Evolutionary conservation across 495 filamentous ascomycete species (phyloP), one percentile per base, ranked within the genome.

Genomic region (Podospora pseudoanserina): DNA sequence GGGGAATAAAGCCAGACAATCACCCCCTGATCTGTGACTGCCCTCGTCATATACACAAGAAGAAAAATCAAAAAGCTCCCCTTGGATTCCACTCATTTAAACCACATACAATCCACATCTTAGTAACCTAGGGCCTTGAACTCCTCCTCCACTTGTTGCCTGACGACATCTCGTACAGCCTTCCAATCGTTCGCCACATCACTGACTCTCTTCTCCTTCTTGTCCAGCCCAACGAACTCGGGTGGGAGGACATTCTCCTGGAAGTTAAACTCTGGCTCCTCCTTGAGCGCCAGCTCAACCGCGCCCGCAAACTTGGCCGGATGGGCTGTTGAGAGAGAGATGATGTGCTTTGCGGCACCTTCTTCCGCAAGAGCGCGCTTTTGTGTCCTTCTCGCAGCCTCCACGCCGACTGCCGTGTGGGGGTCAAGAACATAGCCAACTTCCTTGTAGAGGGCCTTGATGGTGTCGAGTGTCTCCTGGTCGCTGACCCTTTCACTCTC

Each of bases 261-360:
- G 74, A 96, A 97, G 60, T 84, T 82, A 70, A 93, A 97, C 0
- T 83, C 86, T 6, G 80, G 70, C 76, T 90, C 83, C 23, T 83
- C 85, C 27, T 86, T 84, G 78, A 97, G 79, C 1, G 93, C 93
- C 49, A 88, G 71, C 66, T 90, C 86, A 4, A 98, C 93, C 0
- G 91, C 93, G 60, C 85, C 84, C 11, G 87, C 86, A 75, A 97
- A 97, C 78, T 98, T 98, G 55, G 94, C 94, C 3, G 94, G 94
- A 80, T 97, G 94, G 9, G 94, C 94, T 2, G 94, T 98, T 5
- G 92, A 90, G 5, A 97, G 86, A 3, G 92, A 87, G 75, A 99
- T 91, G 73, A 63, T 68, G 39, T 56, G 65, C 7, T 53, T 39
- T 3, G 19, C 65, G 92, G 90, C 64, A 84, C 81, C 20, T 79